Base-by-base conservation (phyloP, 2,329 filamentous ascomycete genomes). In the Phialophora chinensis region DNA sequence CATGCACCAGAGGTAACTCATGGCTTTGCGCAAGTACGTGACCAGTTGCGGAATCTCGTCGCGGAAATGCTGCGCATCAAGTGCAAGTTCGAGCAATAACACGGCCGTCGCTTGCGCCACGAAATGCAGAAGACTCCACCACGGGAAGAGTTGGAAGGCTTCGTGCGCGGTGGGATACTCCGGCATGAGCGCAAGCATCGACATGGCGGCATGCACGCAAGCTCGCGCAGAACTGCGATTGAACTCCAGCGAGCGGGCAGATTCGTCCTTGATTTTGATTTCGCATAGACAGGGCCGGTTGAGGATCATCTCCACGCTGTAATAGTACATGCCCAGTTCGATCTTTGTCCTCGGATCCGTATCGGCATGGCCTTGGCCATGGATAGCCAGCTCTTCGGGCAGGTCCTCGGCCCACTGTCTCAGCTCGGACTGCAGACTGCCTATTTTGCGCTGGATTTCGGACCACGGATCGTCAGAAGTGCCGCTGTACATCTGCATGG, bases 71-170 rank as follows among this genome's bases (percentile, higher is more conserved):
- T 69, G 66, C 25, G 65, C 60, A 20, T 66, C 60, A 27, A 74
- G 70, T 49, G 69, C 60, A 12, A 76, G 56, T 60, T 75, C 73
- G 57, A 74, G 67, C 25, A 75, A 50, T 17, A 75, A 66, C 6
- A 76, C 69, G 17, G 69, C 69, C 10, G 66, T 66, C 11, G 73
- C 73, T 62, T 74, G 74, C 50, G 69, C 70, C 38, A 75, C 60
- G 38, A 74, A 73, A 63, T 75, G 73, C n/a, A 75, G 68, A 4
- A 73, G 56, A 38, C 63, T 60, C 74, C 73, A 75, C 73, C 74
- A 76, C 14, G 71, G 70, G 12, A 70, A 65, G 4, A 73, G 64
- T 35, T 71, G 67, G 50, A 69, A 69, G 2, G 74, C 67, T 14
- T 70, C 61, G 11, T 68, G 66, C 1, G 69, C 59, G 11, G 66